Percentiles rank a stretch among this genome's conserved stretches.
Evolutionary conservation across 2,329 filamentous ascomycete species (phyloP).

Genomic region (Exophiala oligosperma): DNA sequence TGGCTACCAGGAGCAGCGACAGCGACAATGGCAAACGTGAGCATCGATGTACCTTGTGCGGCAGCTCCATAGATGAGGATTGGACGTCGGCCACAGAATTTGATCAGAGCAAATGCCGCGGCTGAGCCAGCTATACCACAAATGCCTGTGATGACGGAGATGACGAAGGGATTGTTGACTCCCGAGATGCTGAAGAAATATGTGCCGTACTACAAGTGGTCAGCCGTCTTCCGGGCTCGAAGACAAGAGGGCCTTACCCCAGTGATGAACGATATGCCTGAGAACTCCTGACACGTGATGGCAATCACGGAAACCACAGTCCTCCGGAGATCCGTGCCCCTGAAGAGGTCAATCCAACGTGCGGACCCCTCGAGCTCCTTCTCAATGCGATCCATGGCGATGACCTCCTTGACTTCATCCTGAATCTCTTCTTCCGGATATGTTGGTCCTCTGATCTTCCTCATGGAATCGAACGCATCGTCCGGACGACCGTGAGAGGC

Average conservation of each 20-base stretch:
- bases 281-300: conserved; percentile 8
- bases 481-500: background rate
- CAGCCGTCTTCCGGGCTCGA: background rate
- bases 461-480: conserved; percentile 4
- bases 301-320: conserved; percentile 2
- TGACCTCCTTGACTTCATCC: conserved; percentile 8
- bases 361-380: conserved; percentile 8
- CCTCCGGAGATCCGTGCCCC: conserved; percentile 9
- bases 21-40: conserved; percentile 70
- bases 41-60: conserved; percentile 82
- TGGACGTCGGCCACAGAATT: conserved; percentile 74
- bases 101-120: conserved; percentile 81
- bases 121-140: conserved; percentile 85
- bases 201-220: conserved; percentile 57
- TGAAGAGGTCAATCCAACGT: conserved; percentile 6
- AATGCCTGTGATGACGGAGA: conserved; percentile 78
- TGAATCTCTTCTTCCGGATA: conserved; percentile 8
- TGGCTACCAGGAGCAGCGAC: conserved; percentile 9
- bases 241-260: background rate
- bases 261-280: conserved; percentile 61
- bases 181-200: conserved; percentile 76
- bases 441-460: conserved; percentile 1
- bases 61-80: conserved; percentile 75
- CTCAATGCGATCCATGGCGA: conserved; percentile 8
- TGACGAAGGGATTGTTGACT: conserved; percentile 75